Percentiles rank a stretch among this genome's conserved stretches.
Evolutionary conservation across 2,329 filamentous ascomycete genomes (phyloP).

Genomic region (Colletotrichum abscissum): DNA sequence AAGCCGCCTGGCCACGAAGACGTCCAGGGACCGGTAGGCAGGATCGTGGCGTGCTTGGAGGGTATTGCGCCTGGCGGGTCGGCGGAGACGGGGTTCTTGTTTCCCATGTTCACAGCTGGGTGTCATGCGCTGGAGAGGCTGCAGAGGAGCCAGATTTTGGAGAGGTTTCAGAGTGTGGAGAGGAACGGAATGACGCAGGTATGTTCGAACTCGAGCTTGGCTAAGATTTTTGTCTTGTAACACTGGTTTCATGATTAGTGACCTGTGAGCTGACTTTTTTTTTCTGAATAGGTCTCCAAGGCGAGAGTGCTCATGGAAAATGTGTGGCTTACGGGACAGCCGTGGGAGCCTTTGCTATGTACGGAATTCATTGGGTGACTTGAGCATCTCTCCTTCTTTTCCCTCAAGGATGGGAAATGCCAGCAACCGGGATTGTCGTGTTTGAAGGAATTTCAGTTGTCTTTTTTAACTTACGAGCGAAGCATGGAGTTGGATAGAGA

Average conservation of each 20-base stretch:
- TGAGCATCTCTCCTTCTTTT: neutral
- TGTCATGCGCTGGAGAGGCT: slow-evolving; percentile 72
- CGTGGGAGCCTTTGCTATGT: slow-evolving; percentile 75
- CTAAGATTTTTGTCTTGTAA: too few species aligned
- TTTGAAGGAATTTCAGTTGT: neutral
- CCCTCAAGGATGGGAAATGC: neutral
- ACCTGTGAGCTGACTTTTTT: neutral
- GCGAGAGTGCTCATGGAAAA: slow-evolving; percentile 74
- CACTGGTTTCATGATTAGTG: neutral
- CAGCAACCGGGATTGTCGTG: neutral
- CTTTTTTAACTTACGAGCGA: neutral
- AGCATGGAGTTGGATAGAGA: neutral
- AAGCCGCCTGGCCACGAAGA: slow-evolving; percentile 65
- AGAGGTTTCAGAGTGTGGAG: slow-evolving; percentile 75
- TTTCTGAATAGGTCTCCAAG: slow-evolving; percentile 59
- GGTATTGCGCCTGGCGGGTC: slow-evolving; percentile 74
- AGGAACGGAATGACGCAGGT: slow-evolving; percentile 82
- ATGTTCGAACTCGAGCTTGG: slow-evolving; percentile 19
- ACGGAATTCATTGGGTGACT: slow-evolving; percentile 77
- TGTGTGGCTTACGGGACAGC: slow-evolving; percentile 74
- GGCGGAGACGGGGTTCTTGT: slow-evolving; percentile 80
- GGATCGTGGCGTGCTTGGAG: slow-evolving; percentile 71
- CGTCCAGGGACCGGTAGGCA: slow-evolving; percentile 71
- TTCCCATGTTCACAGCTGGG: slow-evolving; percentile 86
- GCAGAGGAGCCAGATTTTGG: slow-evolving; percentile 71